phyloP scores from a whole-genome alignment of 371 early-diverging fungal species.

The Mortierella sp. region DNA sequence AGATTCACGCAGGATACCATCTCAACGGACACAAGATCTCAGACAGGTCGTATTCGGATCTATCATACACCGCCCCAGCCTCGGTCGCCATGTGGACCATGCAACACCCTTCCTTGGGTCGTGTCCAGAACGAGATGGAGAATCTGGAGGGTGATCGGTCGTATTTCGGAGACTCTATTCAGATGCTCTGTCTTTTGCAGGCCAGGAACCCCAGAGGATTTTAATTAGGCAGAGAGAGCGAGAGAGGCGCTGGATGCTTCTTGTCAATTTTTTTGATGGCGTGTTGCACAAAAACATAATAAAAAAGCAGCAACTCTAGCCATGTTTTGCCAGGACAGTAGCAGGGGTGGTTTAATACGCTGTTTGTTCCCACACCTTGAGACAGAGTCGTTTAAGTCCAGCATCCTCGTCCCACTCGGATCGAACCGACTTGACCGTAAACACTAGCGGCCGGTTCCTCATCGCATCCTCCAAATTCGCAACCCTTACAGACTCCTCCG shows the following conservation, averaged over 20 bases:
- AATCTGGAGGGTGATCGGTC: slow-evolving; percentile 65
- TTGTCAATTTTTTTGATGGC: not conserved
- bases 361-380: slow-evolving; percentile 36
- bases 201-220: slow-evolving; percentile 57
- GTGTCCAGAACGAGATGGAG: slow-evolving; percentile 66
- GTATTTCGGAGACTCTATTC: slow-evolving; percentile 77
- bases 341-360: not conserved
- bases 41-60: slow-evolving; percentile 66
- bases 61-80: slow-evolving; percentile 76
- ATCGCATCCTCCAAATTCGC: slow-evolving; percentile 8
- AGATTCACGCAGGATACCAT: slow-evolving; percentile 70
- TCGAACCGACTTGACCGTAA: slow-evolving; percentile 21
- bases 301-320: not conserved
- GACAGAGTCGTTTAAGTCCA: slow-evolving; percentile 30
- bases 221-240: not conserved
- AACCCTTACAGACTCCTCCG: slow-evolving; percentile 15
- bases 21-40: slow-evolving; percentile 66
- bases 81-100: slow-evolving; percentile 71
- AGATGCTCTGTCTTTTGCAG: slow-evolving; percentile 69
- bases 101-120: slow-evolving; percentile 61
- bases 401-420: slow-evolving; percentile 44
- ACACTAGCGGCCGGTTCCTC: not conserved
- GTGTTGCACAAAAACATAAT: not conserved
- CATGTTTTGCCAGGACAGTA: not conserved
- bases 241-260: not conserved